Evolutionary conservation across 2,329 filamentous ascomycete genomes (phyloP).

Genomic region (Aspergillus sp.): DNA sequence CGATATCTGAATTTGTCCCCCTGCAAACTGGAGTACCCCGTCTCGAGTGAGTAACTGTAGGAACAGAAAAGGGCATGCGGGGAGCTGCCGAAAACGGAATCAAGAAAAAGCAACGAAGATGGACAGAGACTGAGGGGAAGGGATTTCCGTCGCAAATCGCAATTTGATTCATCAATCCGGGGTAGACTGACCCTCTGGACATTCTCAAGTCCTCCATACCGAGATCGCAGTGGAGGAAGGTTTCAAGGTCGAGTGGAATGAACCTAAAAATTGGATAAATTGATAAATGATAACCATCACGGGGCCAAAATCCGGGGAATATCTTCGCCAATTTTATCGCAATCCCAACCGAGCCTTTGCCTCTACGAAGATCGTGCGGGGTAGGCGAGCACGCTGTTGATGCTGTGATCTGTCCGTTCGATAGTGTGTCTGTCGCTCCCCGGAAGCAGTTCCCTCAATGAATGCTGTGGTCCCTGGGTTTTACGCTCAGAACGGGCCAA

Average conservation of each 20-base stretch:
- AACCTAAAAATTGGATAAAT: slow-evolving; percentile 1
- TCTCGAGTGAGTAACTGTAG: not conserved
- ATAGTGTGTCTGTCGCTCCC: not conserved
- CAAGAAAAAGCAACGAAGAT: not conserved
- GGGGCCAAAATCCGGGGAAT: slow-evolving; percentile 5
- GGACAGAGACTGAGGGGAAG: not conserved
- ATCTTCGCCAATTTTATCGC: not conserved
- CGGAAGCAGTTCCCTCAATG: not conserved
- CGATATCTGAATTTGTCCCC: not conserved
- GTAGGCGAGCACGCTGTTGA: slow-evolving; percentile 1
- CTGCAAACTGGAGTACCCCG: not conserved
- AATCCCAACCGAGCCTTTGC: slow-evolving; percentile 3
- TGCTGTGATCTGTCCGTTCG: slow-evolving; percentile 1
- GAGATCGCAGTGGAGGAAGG: no score
- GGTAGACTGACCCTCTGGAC: no score
- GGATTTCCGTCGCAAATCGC: not conserved
- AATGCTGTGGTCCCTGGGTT: not conserved
- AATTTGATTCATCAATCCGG: no score
- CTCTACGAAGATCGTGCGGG: slow-evolving; percentile 12
- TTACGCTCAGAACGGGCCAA: not conserved
- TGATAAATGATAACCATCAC: not conserved
- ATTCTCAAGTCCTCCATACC: no score
- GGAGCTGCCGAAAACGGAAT: slow-evolving; percentile 1
- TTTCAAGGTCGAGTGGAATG: not conserved
- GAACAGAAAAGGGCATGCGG: not conserved